These are phyloP conservation scores for Daldinia grandis DNA, from an alignment of 495 filamentous ascomycete species.

Conservation along the genomic window DNA sequence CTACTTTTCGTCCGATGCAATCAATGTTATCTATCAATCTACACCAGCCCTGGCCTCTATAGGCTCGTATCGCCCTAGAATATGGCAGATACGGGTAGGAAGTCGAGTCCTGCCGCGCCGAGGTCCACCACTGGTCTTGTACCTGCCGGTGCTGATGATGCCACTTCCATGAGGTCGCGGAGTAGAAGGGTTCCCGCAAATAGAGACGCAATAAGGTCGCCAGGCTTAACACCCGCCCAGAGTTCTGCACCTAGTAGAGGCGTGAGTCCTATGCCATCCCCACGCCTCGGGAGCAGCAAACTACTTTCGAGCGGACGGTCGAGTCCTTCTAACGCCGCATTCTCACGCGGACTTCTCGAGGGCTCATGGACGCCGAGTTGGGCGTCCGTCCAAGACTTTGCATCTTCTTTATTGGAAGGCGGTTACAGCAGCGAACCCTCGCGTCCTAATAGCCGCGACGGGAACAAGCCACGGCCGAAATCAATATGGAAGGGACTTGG, in stretches of 20 bases:
- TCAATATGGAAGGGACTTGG: conserved; percentile 47
- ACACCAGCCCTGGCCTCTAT: conserved; percentile 38
- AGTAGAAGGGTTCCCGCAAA: conserved; percentile 31
- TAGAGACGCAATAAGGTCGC: conserved; percentile 17
- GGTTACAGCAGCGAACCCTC: conserved; percentile 46
- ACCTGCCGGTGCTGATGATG: conserved; percentile 38
- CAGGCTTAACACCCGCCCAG: conserved; percentile 22
- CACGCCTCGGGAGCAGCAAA: conserved; percentile 47
- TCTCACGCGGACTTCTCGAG: conserved; percentile 50
- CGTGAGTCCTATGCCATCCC: conserved; percentile 53
- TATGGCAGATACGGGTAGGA: conserved; percentile 43
- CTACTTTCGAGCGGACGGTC: conserved; percentile 42
- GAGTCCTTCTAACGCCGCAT: conserved; percentile 47
- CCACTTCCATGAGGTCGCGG: conserved; percentile 39
- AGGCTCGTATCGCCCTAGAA: conserved; percentile 38
- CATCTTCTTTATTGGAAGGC: conserved; percentile 53
- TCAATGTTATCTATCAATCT: conserved; percentile 42
- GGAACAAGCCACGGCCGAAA: conserved; percentile 40
- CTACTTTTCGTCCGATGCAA: conserved; percentile 16
- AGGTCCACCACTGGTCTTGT: conserved; percentile 42
- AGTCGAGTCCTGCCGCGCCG: conserved; percentile 29
- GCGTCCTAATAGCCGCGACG: conserved; percentile 44
- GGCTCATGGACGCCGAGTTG: conserved; percentile 57
- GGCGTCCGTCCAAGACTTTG: conserved; percentile 56
- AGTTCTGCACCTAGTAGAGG: conserved; percentile 47